Evolutionary conservation across 805 yeast genomes (phyloP), one percentile per base, ranked within the genome.

Genomic region (Tetrapisispora iriomotensis): DNA sequence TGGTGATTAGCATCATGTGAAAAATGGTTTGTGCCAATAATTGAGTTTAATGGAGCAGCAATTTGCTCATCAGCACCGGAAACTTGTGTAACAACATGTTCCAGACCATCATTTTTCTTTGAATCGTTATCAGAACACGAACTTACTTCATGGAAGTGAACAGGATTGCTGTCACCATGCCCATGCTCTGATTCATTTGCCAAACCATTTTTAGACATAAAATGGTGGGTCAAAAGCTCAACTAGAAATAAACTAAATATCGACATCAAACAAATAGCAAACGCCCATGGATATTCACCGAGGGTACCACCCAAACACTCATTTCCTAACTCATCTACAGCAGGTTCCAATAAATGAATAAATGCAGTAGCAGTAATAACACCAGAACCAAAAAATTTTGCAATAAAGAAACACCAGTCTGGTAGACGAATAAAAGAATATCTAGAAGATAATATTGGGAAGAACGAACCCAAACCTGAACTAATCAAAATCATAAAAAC

Each of bases 361-460:
- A 78, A 82, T 0, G 86, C 84, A 7, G 90, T 81, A 9, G 88
- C 82, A 3, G 81, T 65, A 48, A 81, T 81, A 34, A 81, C 88
- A 38, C 90, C 90, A 4, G 85, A 71, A 49, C 90, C 90, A 50
- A 79, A 79, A 62, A 85, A 42, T 51, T 80, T 81, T 37, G 81
- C 75, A 36, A 75, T 54, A 55, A 79, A 77, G 58, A 79, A 79
- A 44, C 75, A 68, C 74, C 75, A 70, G n/a, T 68, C 46, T 1
- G 84, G 85, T 44, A 79, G 48, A 47, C 74, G 64, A 36, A 79
- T 64, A 47, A 70, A 68, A 1, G 82, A 74, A 50, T 71, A 73
- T 44, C 66, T 66, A 5, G 82, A 76, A 0, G 83, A 69, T 24
- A 79, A 54, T 2, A 80, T 56, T 1, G 87, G 87, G 60, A 79